Base-by-base conservation (phyloP, 352 stramenopile genomes). In the Globisporangium apiculatum region DNA sequence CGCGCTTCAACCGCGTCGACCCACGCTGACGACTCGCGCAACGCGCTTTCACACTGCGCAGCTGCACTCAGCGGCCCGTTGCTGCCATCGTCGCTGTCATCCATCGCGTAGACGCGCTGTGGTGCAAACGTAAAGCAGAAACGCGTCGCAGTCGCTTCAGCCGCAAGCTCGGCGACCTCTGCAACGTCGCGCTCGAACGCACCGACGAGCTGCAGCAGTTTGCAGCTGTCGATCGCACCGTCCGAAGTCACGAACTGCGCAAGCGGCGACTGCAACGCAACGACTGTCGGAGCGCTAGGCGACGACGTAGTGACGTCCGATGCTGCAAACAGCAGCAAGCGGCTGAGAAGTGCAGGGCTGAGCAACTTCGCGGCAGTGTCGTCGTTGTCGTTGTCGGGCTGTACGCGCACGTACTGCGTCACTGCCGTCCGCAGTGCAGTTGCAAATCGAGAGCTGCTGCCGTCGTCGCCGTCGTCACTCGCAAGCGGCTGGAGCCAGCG, bases 291-390 rank as follows among this genome's bases (percentile, higher is more conserved):
- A 31, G 24, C 24, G 24, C 24, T 31, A 31, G 24, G 24, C 49
- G 51, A 49, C 49, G 31, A 43, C 57, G 36, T 24, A 68, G 11
- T 42, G 12, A 58, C 10, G 51, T 74, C 68, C 18, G 69, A 71
- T 5, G 60, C 73, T 5, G 60, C 73, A 41, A 86, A 77, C n/a
- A 86, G 24, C 31, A 85, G 36, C 8, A 87, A 37, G 4, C 71
- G 76, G 8, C 68, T 68, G 10, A 87, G 59, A 42, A 85, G 72
- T 31, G 14, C 51, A 5, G 69, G 51, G 18, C 59, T 68, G 12
- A 83, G 57, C 7, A 38, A 17, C 38, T 18, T 24, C 1, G n/a
- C 12, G 3, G 38, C 42, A 31, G 24, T 31, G 24, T 31, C 24
- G 24, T 36, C 31, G 31, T 14, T 31, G 45, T 48, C 45, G 12